Evolutionary conservation across 2,329 filamentous ascomycete genomes (phyloP).

Genomic region (Cladosporium velox): DNA sequence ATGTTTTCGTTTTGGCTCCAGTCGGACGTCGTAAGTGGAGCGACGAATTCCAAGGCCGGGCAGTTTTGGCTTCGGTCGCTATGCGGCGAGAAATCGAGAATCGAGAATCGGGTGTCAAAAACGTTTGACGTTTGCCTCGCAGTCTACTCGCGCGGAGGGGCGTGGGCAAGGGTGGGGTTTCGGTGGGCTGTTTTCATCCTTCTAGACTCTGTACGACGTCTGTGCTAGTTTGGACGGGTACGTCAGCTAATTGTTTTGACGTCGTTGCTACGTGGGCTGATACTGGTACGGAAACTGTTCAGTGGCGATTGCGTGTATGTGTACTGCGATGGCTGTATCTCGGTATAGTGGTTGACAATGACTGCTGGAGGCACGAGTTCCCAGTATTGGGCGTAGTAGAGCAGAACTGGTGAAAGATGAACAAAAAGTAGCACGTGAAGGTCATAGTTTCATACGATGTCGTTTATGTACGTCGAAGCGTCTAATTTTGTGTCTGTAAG

Average conservation of each 20-base stretch:
- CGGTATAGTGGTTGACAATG: background rate
- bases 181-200: background rate
- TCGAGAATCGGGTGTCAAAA: no score
- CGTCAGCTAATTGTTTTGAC: background rate
- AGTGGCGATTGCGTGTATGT: background rate
- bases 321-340: background rate
- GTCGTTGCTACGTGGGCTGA: background rate
- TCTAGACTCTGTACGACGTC: background rate
- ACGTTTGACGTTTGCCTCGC: no score
- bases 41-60: background rate
- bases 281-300: background rate
- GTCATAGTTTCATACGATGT: background rate
- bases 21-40: background rate
- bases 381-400: background rate
- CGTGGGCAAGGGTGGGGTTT: background rate
- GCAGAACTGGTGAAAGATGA: background rate
- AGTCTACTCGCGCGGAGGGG: no score
- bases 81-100: constrained; percentile 14
- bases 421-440: background rate
- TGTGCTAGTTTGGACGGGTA: background rate
- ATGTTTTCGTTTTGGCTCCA: background rate
- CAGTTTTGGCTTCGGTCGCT: constrained; percentile 6
- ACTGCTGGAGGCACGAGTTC: background rate
- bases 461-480: background rate
- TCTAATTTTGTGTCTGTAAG: background rate